Base-by-base conservation (phyloP, 108 stramenopile species). In the Cyclotella sp. region DNA sequence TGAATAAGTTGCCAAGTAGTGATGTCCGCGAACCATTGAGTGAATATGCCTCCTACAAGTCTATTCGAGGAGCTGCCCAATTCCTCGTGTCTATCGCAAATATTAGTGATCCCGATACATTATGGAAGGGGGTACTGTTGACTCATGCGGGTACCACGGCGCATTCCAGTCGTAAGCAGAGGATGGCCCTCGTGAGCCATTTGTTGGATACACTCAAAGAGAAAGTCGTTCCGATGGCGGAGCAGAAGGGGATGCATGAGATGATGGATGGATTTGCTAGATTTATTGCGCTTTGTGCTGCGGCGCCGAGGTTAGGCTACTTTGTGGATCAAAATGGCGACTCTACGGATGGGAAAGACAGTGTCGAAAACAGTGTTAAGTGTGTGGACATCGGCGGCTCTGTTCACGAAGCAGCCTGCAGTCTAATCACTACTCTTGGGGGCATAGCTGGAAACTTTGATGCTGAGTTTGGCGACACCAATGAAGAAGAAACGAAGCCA, bases 401-500 rank as follows among this genome's bases (percentile, higher is more conserved):
- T 8, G 51, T 91, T 2, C 89, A 95, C 39, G 30, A 73, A 19
- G 77, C 86, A 21, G 84, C 91, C 9, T 77, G 67, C 29, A 90
- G 90, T 41, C 80, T 95, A 28, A 71, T 91, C 11, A 59, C 64
- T 12, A 79, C 88, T 39, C 75, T 95, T 42, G 93, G 89, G 34
- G 72, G 63, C 0, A 84, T 92, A 59, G 90, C 85, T 12, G 75
- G 85, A 46, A 82, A 75, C 27, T 88, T 84, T 62, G 84, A 87
- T 45, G 65, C 70, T 16, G 86, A 72, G 52, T 62, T 61, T 60
- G 86, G 82, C 58, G 89, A 87, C 57, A 54, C 55, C 30, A 76
- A 81, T 63, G 86, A 89, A n/a, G 88, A 94, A 18, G 84, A 84
- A 34, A 62, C 71, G 76, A 86, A 84, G 79, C 79, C 91, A 5